Conservation (phyloP, 352 stramenopile genomes). For the Thalassiosira gravida region DNA sequence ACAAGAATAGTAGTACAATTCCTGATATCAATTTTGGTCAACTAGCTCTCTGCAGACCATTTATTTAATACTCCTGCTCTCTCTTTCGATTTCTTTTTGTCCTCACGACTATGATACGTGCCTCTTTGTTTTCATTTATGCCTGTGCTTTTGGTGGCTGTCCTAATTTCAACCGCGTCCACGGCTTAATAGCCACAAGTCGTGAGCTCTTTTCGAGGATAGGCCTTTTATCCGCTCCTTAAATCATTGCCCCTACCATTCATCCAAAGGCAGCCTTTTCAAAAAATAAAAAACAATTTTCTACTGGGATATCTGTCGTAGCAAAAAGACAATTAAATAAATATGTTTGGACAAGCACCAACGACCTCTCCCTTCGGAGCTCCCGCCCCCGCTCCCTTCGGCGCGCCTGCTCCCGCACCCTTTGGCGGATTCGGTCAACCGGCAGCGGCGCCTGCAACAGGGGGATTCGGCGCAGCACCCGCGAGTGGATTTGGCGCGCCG, state of each 20-base stretch:
- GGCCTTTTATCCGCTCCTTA: background rate
- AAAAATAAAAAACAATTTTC: background rate
- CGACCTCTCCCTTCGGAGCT: conserved; percentile 56
- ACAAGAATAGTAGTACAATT: too few species aligned
- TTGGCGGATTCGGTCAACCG: conserved; percentile 36
- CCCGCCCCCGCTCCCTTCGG: conserved; percentile 58
- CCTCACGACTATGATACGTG: too few species aligned
- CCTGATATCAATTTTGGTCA: too few species aligned
- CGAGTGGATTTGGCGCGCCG: conserved; percentile 18
- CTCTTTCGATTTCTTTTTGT: too few species aligned
- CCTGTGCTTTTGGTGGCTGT: too few species aligned
- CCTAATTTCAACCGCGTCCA: too few species aligned
- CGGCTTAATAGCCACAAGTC: too few species aligned
- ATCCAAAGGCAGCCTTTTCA: background rate
- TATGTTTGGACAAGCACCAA: conserved; percentile 56
- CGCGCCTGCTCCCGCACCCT: conserved; percentile 47
- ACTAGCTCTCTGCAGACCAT: too few species aligned
- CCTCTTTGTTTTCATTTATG: too few species aligned
- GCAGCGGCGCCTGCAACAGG: conserved; percentile 26
- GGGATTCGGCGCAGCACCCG: conserved; percentile 56
- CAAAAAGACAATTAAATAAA: conserved; percentile 14
- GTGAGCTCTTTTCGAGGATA: background rate
- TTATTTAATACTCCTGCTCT: too few species aligned
- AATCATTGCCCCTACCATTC: background rate
- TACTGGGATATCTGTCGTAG: background rate